These are phyloP conservation scores for Neurospora sp. DNA, from an alignment of 495 filamentous ascomycete species.

Conservation along the genomic window DNA sequence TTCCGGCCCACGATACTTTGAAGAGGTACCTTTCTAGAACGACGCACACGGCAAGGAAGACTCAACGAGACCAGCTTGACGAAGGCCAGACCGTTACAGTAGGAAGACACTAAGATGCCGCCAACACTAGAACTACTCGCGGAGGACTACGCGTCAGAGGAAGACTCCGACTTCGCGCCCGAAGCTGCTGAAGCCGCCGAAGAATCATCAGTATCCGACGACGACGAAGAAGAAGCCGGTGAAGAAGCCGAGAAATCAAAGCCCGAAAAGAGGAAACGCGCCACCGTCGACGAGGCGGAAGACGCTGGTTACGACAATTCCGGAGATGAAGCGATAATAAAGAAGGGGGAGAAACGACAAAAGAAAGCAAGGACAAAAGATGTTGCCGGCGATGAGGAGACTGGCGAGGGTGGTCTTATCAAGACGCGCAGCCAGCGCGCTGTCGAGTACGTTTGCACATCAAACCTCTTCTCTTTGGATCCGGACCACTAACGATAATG, in stretches of 20 bases:
- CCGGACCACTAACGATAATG: conserved; percentile 11
- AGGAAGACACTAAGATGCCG: conserved; percentile 1
- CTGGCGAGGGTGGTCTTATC: conserved; percentile 68
- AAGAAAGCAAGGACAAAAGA: conserved; percentile 43
- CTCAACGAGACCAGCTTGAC: neutral
- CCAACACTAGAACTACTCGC: conserved; percentile 27
- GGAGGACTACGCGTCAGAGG: conserved; percentile 58
- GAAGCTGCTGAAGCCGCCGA: conserved; percentile 39
- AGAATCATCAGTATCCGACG: conserved; percentile 36
- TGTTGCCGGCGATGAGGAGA: conserved; percentile 43
- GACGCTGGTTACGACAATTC: conserved; percentile 49
- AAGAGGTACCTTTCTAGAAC: neutral
- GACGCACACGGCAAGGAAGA: neutral
- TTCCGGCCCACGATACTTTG: neutral
- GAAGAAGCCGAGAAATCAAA: neutral
- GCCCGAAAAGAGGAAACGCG: conserved; percentile 26
- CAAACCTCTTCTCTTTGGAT: neutral
- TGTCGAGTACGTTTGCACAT: conserved; percentile 32
- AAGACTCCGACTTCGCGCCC: conserved; percentile 68
- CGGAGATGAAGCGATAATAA: conserved; percentile 71
- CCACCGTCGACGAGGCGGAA: conserved; percentile 27
- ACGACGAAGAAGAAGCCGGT: conserved; percentile 25
- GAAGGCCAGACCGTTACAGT: neutral
- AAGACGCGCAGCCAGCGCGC: conserved; percentile 68
- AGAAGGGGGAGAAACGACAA: conserved; percentile 45